phyloP scores from a whole-genome alignment of 805 yeast genomes.

The Kuraishia cidri region DNA sequence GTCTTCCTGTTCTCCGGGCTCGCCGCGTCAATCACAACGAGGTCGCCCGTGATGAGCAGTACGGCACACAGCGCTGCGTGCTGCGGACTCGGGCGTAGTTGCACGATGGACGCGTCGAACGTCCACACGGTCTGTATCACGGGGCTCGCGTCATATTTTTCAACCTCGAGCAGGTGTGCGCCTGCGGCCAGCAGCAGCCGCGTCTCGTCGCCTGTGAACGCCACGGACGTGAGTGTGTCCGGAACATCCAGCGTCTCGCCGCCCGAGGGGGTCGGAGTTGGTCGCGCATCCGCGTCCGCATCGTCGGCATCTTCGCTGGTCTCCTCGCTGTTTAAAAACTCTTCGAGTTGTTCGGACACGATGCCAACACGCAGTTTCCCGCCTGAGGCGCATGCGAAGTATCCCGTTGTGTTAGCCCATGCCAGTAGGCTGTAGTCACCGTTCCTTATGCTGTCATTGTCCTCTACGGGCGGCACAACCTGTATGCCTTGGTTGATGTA shows the following conservation, averaged over 20 bases:
- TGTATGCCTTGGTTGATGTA: conserved; percentile 12
- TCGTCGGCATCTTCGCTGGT: too few relatives aligned
- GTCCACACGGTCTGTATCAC: neutral
- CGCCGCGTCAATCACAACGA: conserved; percentile 4
- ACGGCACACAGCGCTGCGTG: conserved; percentile 4
- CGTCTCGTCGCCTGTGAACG: conserved; percentile 1
- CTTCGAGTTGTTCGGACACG: too few relatives aligned
- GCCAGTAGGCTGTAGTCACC: neutral
- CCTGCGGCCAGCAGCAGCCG: conserved; percentile 1
- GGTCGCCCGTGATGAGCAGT: conserved; percentile 6
- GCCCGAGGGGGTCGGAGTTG: too few relatives aligned
- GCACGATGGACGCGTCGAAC: conserved; percentile 2
- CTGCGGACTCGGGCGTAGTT: conserved; percentile 2
- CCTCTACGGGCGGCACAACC: conserved; percentile 9
- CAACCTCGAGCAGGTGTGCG: conserved; percentile 1
- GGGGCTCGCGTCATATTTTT: neutral
- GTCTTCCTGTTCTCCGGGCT: neutral
- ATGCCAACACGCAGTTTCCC: neutral
- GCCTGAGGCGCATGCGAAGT: neutral
- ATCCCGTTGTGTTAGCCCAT: neutral
- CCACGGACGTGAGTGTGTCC: neutral
- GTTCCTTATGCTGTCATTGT: neutral
- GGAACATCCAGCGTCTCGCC: neutral
- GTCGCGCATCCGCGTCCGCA: too few relatives aligned
- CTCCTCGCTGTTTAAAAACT: too few relatives aligned